Conservation (phyloP, 2,329 filamentous ascomycete genomes). For the Monosporascus sp. region DNA sequence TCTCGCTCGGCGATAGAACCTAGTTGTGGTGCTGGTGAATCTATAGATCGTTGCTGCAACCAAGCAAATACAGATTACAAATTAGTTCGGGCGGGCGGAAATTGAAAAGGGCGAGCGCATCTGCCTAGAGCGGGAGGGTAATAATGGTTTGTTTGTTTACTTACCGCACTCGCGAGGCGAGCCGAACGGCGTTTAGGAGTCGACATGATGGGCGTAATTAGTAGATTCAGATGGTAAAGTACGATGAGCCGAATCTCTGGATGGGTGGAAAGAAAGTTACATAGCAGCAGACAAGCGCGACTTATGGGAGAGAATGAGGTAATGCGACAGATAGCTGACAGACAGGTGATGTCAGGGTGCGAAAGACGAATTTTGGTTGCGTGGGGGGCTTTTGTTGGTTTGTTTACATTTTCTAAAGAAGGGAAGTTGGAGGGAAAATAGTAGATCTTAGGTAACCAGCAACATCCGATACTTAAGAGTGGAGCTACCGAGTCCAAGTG, state of each 20-base stretch:
- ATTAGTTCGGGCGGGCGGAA: neutral
- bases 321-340: no score
- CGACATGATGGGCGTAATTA: conserved; percentile 24
- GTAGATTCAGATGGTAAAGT: conserved; percentile 2
- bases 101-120: no score
- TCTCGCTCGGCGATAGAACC: conserved; percentile 39
- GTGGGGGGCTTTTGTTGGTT: neutral
- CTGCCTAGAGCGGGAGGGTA: neutral
- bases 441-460: neutral
- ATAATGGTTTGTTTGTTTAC: conserved; percentile 12
- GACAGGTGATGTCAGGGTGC: neutral
- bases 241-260: neutral
- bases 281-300: neutral
- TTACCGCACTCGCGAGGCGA: conserved; percentile 37
- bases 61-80: neutral
- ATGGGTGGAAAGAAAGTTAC: neutral
- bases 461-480: neutral
- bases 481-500: no score
- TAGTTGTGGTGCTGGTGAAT: conserved; percentile 26
- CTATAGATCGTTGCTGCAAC: conserved; percentile 14
- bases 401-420: neutral
- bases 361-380: neutral
- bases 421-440: neutral
- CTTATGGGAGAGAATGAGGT: no score
- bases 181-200: conserved; percentile 34